Percentiles rank a stretch among this genome's conserved stretches.
phyloP scores from a whole-genome alignment of 2,329 filamentous ascomycete species.

The Fusarium equiseti region DNA sequence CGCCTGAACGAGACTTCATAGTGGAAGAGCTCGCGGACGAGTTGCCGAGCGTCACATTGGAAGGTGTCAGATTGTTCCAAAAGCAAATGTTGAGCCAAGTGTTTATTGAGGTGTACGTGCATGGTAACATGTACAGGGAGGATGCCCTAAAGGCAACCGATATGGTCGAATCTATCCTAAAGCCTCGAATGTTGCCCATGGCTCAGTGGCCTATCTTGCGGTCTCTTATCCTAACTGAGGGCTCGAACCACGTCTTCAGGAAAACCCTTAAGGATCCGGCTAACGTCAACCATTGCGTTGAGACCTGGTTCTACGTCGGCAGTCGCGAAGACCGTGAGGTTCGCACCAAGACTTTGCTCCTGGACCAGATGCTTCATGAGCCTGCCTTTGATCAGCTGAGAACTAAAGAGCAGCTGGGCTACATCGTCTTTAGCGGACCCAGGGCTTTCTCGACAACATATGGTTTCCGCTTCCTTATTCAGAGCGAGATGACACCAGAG shows the following conservation, averaged over 20 bases:
- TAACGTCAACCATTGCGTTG: constrained; percentile 90
- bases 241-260: constrained; percentile 86
- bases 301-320: constrained; percentile 80
- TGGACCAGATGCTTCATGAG: constrained; percentile 92
- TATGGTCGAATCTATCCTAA: constrained; percentile 81
- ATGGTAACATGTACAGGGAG: constrained; percentile 95
- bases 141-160: constrained; percentile 89
- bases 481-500: constrained; percentile 86
- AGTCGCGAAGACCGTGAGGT: constrained; percentile 75
- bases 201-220: constrained; percentile 84
- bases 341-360: constrained; percentile 81
- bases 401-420: constrained; percentile 97
- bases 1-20: constrained; percentile 77
- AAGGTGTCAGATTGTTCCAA: constrained; percentile 81
- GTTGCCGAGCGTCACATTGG: constrained; percentile 77
- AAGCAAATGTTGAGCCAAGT: constrained; percentile 84
- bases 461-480: constrained; percentile 90
- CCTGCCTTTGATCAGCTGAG: constrained; percentile 94
- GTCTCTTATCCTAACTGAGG: constrained; percentile 80
- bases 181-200: constrained; percentile 77
- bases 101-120: constrained; percentile 87
- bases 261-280: constrained; percentile 85
- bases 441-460: constrained; percentile 80
- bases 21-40: constrained; percentile 85
- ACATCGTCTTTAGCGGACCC: constrained; percentile 90